Evolutionary conservation across 1,139 yeast genomes (phyloP).

Genomic region (Kazachstania sp.): DNA sequence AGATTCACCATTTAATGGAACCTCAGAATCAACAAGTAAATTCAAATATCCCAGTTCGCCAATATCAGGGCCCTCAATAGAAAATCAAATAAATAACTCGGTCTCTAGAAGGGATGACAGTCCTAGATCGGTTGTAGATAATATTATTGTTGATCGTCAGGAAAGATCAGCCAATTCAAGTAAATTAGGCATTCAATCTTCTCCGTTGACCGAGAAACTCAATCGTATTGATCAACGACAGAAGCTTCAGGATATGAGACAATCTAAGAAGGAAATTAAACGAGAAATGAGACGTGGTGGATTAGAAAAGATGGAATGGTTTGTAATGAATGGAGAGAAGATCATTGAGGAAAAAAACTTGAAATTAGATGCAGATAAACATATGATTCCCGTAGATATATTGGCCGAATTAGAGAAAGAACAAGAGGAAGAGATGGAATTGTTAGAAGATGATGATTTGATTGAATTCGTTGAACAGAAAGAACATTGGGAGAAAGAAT

Average conservation of each 20-base stretch:
- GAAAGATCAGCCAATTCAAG: neutral
- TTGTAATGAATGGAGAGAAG: slow-evolving; percentile 19
- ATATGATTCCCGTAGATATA: slow-evolving; percentile 16
- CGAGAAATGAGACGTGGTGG: slow-evolving; percentile 19
- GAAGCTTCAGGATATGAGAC: slow-evolving; percentile 5
- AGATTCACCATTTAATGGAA: neutral
- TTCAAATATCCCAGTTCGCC: neutral
- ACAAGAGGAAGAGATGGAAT: slow-evolving; percentile 8
- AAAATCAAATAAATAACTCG: no score
- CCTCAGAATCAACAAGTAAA: neutral
- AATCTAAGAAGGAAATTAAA: slow-evolving; percentile 8
- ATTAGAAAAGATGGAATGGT: slow-evolving; percentile 19
- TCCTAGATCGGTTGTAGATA: slow-evolving; percentile 4
- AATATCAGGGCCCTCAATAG: neutral
- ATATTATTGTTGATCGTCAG: slow-evolving; percentile 4
- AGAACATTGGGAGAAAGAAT: slow-evolving; percentile 17
- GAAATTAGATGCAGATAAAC: slow-evolving; percentile 16
- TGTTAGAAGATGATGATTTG: slow-evolving; percentile 21
- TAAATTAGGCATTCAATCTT: slow-evolving; percentile 2
- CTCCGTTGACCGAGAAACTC: slow-evolving; percentile 4
- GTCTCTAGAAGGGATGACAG: neutral
- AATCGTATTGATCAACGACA: slow-evolving; percentile 2
- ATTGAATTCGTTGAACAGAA: slow-evolving; percentile 16
- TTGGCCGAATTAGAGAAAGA: slow-evolving; percentile 15
- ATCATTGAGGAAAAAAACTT: slow-evolving; percentile 12